Conservation (phyloP, 169 alveolate genomes). For the Eimeria necatrix region DNA sequence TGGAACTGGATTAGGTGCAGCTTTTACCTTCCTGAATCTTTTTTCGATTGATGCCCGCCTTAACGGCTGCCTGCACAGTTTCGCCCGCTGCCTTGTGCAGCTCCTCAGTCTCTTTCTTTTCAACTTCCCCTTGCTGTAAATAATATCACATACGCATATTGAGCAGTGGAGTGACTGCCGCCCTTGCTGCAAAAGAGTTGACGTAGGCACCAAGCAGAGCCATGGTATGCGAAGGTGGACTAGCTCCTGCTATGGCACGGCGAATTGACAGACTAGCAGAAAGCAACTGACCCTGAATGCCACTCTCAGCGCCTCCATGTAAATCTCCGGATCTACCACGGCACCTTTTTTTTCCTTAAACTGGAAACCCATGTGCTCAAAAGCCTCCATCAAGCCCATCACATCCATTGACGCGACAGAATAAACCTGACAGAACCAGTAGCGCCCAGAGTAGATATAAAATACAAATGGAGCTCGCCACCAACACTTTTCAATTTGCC, state of each 20-base stretch:
- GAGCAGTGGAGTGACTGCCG: no score
- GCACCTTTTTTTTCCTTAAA: slow-evolving; percentile 84
- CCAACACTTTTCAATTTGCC: background rate
- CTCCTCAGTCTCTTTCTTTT: slow-evolving; percentile 72
- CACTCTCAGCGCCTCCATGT: slow-evolving; percentile 89
- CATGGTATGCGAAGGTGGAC: no score
- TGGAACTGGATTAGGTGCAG: background rate
- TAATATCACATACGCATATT: background rate
- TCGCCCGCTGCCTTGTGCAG: slow-evolving; percentile 74
- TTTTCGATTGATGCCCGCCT: slow-evolving; percentile 75
- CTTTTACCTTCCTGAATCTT: slow-evolving; percentile 70
- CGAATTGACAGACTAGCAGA: no score
- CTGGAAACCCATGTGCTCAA: slow-evolving; percentile 92
- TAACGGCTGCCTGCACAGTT: slow-evolving; percentile 74
- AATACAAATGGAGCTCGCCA: background rate
- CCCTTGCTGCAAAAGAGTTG: no score
- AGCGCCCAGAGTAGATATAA: background rate
- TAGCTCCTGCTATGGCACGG: no score
- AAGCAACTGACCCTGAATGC: slow-evolving; percentile 82
- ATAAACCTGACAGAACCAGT: slow-evolving; percentile 83
- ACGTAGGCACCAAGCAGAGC: no score
- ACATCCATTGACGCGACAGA: slow-evolving; percentile 88
- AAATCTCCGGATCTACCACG: slow-evolving; percentile 90
- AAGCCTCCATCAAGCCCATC: slow-evolving; percentile 90
- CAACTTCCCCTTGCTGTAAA: slow-evolving; percentile 77